Conservation (phyloP, 495 filamentous ascomycete species). For the Neurospora africana region DNA sequence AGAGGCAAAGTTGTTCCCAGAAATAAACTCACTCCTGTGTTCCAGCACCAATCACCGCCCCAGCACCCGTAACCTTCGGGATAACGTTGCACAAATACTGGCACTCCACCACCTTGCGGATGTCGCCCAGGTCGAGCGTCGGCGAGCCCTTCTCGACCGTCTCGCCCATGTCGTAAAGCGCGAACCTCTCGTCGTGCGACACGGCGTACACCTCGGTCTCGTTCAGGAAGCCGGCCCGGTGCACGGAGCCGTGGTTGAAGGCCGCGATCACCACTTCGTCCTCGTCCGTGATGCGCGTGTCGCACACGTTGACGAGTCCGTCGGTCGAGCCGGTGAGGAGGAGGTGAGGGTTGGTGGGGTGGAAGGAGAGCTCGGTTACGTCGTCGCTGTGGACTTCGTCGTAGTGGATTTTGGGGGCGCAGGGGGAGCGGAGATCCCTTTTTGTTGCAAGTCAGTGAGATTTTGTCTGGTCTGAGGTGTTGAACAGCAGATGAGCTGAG, state of each 20-base stretch:
- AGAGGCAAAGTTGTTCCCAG: neutral
- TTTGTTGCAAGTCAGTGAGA: neutral
- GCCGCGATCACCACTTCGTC: conserved; percentile 79
- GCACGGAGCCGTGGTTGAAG: conserved; percentile 81
- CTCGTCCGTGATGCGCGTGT: conserved; percentile 63
- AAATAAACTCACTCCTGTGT: conserved; percentile 41
- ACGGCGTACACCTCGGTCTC: conserved; percentile 59
- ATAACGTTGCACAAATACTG: conserved; percentile 76
- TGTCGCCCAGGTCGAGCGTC: conserved; percentile 61
- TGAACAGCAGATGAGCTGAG: neutral
- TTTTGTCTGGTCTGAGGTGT: neutral
- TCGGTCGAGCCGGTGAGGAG: conserved; percentile 88
- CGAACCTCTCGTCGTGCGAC: conserved; percentile 72
- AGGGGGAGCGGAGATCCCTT: conserved; percentile 59
- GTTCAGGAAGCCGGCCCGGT: conserved; percentile 71
- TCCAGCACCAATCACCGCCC: conserved; percentile 51
- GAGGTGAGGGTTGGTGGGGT: conserved; percentile 49
- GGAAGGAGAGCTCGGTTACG: conserved; percentile 73
- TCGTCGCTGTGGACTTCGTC: conserved; percentile 88
- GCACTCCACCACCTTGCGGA: conserved; percentile 57
- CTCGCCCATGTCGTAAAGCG: conserved; percentile 59
- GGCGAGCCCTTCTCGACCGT: conserved; percentile 44
- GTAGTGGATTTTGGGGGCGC: conserved; percentile 48
- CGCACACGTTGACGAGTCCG: conserved; percentile 76
- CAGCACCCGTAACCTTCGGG: conserved; percentile 41